phyloP scores from a whole-genome alignment of 495 filamentous ascomycete genomes.

The Tuber indicum region DNA sequence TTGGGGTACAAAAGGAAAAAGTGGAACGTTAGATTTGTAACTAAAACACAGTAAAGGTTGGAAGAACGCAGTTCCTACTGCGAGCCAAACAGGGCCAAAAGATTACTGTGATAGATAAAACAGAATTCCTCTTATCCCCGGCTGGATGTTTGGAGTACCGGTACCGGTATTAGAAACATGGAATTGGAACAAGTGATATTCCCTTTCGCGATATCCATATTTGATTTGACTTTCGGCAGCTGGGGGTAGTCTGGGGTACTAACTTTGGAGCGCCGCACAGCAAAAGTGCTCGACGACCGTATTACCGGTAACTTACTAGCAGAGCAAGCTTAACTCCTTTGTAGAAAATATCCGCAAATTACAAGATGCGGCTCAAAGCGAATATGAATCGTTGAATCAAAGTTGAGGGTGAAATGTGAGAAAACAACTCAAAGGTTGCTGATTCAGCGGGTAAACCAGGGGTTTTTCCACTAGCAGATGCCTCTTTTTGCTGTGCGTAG shows the following conservation, averaged over 20 bases:
- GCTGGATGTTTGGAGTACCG: background rate
- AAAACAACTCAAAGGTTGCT: background rate
- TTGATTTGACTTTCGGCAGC: background rate
- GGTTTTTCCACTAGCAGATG: background rate
- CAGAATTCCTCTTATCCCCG: background rate
- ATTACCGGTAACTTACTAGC: background rate
- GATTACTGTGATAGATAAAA: background rate
- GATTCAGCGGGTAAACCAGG: background rate
- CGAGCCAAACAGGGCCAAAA: background rate
- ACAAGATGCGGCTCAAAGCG: background rate
- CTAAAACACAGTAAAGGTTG: too few relatives aligned
- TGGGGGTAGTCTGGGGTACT: background rate
- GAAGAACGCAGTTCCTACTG: background rate
- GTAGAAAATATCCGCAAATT: background rate
- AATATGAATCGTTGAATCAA: background rate
- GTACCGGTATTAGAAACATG: background rate
- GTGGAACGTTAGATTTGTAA: background rate
- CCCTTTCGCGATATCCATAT: background rate
- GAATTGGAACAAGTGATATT: background rate
- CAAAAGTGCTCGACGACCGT: background rate
- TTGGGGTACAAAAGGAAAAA: background rate
- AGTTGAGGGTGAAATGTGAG: background rate
- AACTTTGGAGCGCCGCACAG: background rate
- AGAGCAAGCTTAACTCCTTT: background rate
- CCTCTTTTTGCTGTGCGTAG: slow-evolving; percentile 21